Evolutionary conservation across 495 filamentous ascomycete species (phyloP).

Genomic region (Xeromyces bisporus): DNA sequence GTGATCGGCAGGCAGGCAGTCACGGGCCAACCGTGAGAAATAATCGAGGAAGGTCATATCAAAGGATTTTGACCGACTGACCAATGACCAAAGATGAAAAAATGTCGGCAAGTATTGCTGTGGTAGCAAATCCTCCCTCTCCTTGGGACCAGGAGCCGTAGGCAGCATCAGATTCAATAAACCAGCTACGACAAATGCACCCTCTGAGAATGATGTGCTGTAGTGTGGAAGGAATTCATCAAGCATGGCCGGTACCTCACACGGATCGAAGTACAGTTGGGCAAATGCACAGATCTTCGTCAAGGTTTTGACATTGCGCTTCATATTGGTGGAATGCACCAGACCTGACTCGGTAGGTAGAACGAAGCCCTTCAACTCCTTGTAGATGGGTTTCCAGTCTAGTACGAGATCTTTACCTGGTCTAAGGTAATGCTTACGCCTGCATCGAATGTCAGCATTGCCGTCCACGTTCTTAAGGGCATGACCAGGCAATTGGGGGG

Average conservation of each 20-base stretch:
- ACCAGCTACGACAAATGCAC: conserved; percentile 75
- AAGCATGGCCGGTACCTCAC: conserved; percentile 70
- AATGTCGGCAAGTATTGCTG: conserved; percentile 76
- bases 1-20: conserved; percentile 55
- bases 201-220: conserved; percentile 77
- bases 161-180: conserved; percentile 76
- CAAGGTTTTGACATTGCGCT: conserved; percentile 55
- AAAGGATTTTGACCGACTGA: conserved; percentile 75
- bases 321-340: conserved; percentile 43
- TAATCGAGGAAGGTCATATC: conserved; percentile 81
- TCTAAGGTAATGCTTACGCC: conserved; percentile 88
- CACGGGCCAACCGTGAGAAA: conserved; percentile 69
- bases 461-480: background rate
- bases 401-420: conserved; percentile 74
- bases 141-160: conserved; percentile 57
- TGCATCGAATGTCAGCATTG: conserved; percentile 24
- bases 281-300: conserved; percentile 79
- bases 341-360: conserved; percentile 63
- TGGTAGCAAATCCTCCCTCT: conserved; percentile 55
- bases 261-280: conserved; percentile 82
- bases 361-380: conserved; percentile 77
- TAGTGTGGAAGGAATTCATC: conserved; percentile 92
- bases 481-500: background rate
- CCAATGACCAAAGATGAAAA: conserved; percentile 91
- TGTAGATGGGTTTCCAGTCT: conserved; percentile 86